Percentiles rank a stretch among this genome's conserved stretches.
These are phyloP conservation scores for Torulaspora gathmanii DNA, from an alignment of 805 yeast species.

Conservation along the genomic window DNA sequence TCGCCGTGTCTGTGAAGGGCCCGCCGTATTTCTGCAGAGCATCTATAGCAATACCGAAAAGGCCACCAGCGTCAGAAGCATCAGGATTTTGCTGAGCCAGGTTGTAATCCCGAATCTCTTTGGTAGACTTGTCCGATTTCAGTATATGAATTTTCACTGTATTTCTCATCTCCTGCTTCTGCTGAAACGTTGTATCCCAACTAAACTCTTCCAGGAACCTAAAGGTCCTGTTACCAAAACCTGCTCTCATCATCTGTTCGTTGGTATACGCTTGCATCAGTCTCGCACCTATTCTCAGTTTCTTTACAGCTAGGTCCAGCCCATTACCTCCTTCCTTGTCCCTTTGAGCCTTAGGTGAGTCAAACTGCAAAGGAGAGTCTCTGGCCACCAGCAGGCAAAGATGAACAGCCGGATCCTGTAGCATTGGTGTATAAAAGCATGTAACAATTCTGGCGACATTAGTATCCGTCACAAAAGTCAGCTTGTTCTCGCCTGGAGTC, in stretches of 20 bases:
- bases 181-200: constrained; percentile 47
- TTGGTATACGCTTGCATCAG: constrained; percentile 88
- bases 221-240: constrained; percentile 75
- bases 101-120: constrained; percentile 70
- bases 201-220: constrained; percentile 64
- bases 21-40: constrained; percentile 55
- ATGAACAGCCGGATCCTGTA: constrained; percentile 72
- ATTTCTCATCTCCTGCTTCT: constrained; percentile 40
- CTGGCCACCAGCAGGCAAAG: constrained; percentile 68
- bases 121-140: constrained; percentile 58
- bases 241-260: constrained; percentile 78
- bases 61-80: constrained; percentile 68
- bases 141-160: constrained; percentile 77
- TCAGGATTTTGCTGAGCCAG: constrained; percentile 79
- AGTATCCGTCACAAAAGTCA: constrained; percentile 46
- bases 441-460: constrained; percentile 35
- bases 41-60: constrained; percentile 77
- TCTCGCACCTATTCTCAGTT: constrained; percentile 76
- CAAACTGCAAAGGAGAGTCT: constrained; percentile 69
- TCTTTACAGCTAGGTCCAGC: constrained; percentile 63
- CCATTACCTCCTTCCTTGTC: constrained; percentile 53
- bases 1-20: constrained; percentile 43
- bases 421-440: constrained; percentile 51
- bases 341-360: constrained; percentile 52
- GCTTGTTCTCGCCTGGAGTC: constrained; percentile 59